Evolutionary conservation across 106 monocot species (phyloP), one percentile per base, ranked within the genome.

Genomic region (Dendrobium chrysotoxum): DNA sequence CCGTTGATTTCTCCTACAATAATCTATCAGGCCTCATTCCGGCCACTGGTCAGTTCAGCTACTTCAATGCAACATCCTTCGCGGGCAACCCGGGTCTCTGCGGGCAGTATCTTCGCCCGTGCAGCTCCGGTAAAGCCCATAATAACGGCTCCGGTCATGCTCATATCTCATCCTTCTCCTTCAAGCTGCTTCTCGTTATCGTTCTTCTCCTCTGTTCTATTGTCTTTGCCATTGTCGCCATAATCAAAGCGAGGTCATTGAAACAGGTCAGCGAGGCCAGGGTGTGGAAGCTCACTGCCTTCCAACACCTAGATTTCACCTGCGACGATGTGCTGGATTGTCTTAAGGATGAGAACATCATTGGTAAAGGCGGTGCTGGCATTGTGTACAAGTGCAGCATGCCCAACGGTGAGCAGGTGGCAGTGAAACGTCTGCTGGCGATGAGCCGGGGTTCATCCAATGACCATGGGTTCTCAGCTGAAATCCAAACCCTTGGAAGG

Each of bases 41-140:
- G 0, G 82, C 58, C 18, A 93, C 93, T 5, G 96, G 96, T 40
- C 96, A 96, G 87, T 96, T 96, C 78, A 89, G 91, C 88, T 96
- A 96, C 90, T 96, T 96, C 89, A 96, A 96, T 28, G 80, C 93
- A 50, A 91, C 91, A 0, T 96, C 93, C 28, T 96, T 96, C 76
- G 65, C 83, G 30, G 93, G 93, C 13, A 96, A 96, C 77, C 86
- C 91, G 0, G 76, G 72, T 0, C 93, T 91, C 42, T 91, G 91
- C 44, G 91, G 91, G 5, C 84, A 88, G 0, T 91, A 86, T 72
- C 81, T 91, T 31, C 53, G 80, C 74, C 89, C 91, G 0, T 95
- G 95, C 80, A 79, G 39, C 1, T 77, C 81, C 31, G 31, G 31
- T 31, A 31, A 31, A 30, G 78, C 18, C n/a, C 23, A 31, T 42